phyloP scores from a whole-genome alignment of 2,329 filamentous ascomycete genomes.

The Ophiobolus disseminans region DNA sequence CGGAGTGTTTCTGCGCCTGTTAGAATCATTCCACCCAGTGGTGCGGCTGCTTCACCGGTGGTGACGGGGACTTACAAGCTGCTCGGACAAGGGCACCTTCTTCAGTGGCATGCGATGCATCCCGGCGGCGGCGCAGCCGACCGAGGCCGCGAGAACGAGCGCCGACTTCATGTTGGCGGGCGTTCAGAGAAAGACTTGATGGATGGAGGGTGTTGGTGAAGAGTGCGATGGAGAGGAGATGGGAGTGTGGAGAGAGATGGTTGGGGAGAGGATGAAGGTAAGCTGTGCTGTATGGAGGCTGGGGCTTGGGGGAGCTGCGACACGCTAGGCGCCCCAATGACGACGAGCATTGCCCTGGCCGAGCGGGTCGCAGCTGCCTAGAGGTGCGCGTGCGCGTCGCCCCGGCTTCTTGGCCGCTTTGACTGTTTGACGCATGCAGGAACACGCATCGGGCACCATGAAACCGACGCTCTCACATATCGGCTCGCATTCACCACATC shows the following conservation, averaged over 20 bases:
- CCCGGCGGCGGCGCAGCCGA: constrained; percentile 81
- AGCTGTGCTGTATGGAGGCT: neutral
- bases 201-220: constrained; percentile 6
- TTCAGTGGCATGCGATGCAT: constrained; percentile 92
- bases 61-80: constrained; percentile 72
- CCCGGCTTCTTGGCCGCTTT: too few relatives aligned
- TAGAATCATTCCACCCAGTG: constrained; percentile 23
- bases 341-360: neutral
- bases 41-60: constrained; percentile 7
- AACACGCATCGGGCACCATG: too few relatives aligned
- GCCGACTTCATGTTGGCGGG: constrained; percentile 77
- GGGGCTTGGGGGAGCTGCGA: neutral
- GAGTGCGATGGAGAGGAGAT: constrained; percentile 19
- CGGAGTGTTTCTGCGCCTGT: constrained; percentile 69
- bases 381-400: too few relatives aligned
- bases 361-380: neutral
- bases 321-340: neutral
- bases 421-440: too few relatives aligned
- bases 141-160: constrained; percentile 74
- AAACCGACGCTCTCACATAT: too few relatives aligned
- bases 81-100: constrained; percentile 91
- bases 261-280: neutral
- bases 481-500: too few relatives aligned
- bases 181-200: constrained; percentile 12
- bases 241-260: neutral